Evolutionary conservation across 495 filamentous ascomycete species (phyloP), one percentile per base, ranked within the genome.

Genomic region (Chaetomium tenue): DNA sequence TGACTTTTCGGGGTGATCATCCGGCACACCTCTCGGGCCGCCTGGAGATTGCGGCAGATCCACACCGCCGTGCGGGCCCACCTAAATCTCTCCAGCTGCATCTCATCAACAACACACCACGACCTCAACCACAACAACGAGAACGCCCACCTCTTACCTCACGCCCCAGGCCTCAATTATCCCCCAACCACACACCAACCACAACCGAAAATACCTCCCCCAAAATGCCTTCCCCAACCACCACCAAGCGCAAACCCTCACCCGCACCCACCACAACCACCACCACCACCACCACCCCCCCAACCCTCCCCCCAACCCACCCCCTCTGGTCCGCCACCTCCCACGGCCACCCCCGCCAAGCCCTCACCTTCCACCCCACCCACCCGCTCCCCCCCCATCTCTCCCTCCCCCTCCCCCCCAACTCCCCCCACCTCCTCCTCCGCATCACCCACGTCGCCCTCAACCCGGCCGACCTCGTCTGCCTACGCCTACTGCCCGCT

Each of bases 401-500:
- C 53, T 73, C 79, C 18, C 59, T 83, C 65, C 70, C 59, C 58
- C 39, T n/a, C 22, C 33, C 28, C 64, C 23, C 25, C 61, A 58
- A 23, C 44, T 68, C 50, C 22, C 47, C 54, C 39, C 26, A 22
- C 65, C 64, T 82, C 53, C 74, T 80, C 18, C 59, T 83, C 65
- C 70, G 69, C 47, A 61, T 81, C 54, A 68, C 71, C 58, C 70
- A 81, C 63, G 73, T 75, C 9, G 63, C 79, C 11, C 71, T 82
- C 50, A 80, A 79, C 68, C 79, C 80, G 22, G 78, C 71, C 48
- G 75, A 72, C 28, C 66, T 78, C 9, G 68, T 76, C 42, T 30
- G 77, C 61, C 68, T 81, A 48, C 66, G 67, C 16, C 20, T 60
- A 12, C 63, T 73, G 9, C 78, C 78, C 0, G 51, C 69, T 5